Evolutionary conservation across 2,329 filamentous ascomycete species (phyloP).

Genomic region (Sclerotinia borealis): DNA sequence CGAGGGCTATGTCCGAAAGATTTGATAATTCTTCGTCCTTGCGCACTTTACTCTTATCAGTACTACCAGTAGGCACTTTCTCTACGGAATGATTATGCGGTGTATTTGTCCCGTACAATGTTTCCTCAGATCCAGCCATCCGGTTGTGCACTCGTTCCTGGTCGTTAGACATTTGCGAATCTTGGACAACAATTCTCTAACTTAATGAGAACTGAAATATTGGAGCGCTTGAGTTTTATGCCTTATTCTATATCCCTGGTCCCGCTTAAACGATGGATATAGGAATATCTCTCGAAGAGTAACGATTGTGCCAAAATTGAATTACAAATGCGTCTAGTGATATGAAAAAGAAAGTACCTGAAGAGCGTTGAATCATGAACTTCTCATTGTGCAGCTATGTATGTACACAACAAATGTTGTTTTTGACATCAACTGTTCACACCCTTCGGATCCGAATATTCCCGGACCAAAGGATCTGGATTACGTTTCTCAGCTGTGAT

Average conservation of each 20-base stretch:
- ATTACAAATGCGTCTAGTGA: not conserved
- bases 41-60: not conserved
- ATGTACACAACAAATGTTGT: not conserved
- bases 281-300: not conserved
- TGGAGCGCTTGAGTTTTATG: not conserved
- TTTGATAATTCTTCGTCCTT: not conserved
- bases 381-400: slow-evolving; percentile 1
- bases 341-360: not conserved
- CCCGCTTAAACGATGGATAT: not conserved
- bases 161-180: not conserved
- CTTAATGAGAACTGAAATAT: not conserved
- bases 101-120: not conserved
- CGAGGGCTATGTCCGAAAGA: slow-evolving; percentile 1
- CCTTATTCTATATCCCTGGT: not conserved
- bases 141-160: not conserved
- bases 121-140: not conserved
- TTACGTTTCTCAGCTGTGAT: not conserved
- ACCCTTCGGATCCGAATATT: not conserved
- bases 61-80: not conserved
- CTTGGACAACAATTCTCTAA: not conserved
- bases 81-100: not conserved
- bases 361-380: not conserved
- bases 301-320: not conserved
- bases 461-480: not conserved
- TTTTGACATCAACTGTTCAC: not conserved